Percentiles rank a stretch among this genome's conserved stretches.
phyloP scores from a whole-genome alignment of 1,284 basidiomycete species.

The Austroboletus niveus region DNA sequence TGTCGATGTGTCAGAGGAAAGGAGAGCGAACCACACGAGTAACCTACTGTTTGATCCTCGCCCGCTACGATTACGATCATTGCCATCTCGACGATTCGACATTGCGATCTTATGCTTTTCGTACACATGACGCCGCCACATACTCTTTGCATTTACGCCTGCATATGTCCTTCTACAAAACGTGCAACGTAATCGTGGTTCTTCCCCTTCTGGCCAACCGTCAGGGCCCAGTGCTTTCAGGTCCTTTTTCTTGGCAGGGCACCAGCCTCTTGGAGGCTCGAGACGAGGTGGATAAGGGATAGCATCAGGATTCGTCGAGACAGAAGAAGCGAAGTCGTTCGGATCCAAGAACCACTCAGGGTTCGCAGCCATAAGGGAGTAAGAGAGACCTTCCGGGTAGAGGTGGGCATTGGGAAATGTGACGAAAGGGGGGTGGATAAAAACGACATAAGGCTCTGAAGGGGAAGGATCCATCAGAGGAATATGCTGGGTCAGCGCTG shows the following conservation, averaged over 20 bases:
- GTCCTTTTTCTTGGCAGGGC: constrained; percentile 74
- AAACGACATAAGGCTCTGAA: constrained; percentile 58
- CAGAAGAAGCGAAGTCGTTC: constrained; percentile 55
- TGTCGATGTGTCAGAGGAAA: constrained; percentile 24
- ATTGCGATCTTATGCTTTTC: constrained; percentile 86
- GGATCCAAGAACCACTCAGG: constrained; percentile 75
- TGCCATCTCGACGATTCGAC: constrained; percentile 72
- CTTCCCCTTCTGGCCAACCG: constrained; percentile 72
- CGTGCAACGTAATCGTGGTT: constrained; percentile 73
- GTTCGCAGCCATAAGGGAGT: constrained; percentile 64
- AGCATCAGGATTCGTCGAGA: constrained; percentile 46
- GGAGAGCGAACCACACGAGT: background rate
- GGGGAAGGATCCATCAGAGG: constrained; percentile 64
- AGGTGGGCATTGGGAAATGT: constrained; percentile 58
- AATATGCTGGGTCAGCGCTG: constrained; percentile 44
- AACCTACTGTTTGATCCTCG: constrained; percentile 62
- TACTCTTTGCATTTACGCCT: constrained; percentile 81
- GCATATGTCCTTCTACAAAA: constrained; percentile 78
- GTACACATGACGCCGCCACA: constrained; percentile 83
- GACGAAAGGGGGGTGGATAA: constrained; percentile 70
- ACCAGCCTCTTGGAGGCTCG: constrained; percentile 79
- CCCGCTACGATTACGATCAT: constrained; percentile 52
- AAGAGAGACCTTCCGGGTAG: constrained; percentile 67
- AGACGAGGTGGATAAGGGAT: constrained; percentile 69
- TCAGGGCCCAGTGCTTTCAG: constrained; percentile 60